Evolutionary conservation across 441 rosid species (phyloP), one percentile per base, ranked within the genome.

Genomic region (Aleurites moluccanus): DNA sequence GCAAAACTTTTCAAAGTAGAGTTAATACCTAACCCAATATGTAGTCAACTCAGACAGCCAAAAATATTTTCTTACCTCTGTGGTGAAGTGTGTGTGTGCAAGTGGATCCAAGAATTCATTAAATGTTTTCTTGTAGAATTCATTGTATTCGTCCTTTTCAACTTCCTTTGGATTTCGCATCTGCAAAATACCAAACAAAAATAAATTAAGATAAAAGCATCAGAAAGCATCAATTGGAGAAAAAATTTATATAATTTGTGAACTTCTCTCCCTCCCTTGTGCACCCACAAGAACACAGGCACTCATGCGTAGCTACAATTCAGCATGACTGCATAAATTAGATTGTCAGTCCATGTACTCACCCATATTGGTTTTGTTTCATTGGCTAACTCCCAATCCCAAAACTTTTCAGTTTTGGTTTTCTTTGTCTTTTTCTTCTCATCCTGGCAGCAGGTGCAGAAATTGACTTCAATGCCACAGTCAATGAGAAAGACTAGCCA

Each of bases 341-440:
- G 65, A 21, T 62, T 38, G 40, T 45, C 65, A 10, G 14, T 25
- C 10, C 38, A 27, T 35, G 30, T 61, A 76, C 97, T 84, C 77
- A 95, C 98, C 99, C 99, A 95, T 78, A 95, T 81, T 1, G 99
- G 99, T 82, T 95, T 95, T 72, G 94, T 93, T 81, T 93, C 98
- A 67, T 95, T 95, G 70, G 94, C 94, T 74, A 95, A 87, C 82
- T 92, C 99, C 97, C 95, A 95, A 72, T 92, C 98, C 99, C 98
- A 95, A 77, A 90, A 95, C 83, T 91, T 93, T 85, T 93, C 99
- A 52, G 95, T 93, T 85, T 91, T 93, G 38, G 98, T 91, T 27
- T 86, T 92, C 87, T 84, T 92, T 79, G 86, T 95, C 84, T 74
- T 92, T 74, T 87, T 90, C 69, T 87, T 89, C 86, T 89, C 94